Conservation (phyloP, 1,284 basidiomycete genomes). For the Abortiporus biennis region DNA sequence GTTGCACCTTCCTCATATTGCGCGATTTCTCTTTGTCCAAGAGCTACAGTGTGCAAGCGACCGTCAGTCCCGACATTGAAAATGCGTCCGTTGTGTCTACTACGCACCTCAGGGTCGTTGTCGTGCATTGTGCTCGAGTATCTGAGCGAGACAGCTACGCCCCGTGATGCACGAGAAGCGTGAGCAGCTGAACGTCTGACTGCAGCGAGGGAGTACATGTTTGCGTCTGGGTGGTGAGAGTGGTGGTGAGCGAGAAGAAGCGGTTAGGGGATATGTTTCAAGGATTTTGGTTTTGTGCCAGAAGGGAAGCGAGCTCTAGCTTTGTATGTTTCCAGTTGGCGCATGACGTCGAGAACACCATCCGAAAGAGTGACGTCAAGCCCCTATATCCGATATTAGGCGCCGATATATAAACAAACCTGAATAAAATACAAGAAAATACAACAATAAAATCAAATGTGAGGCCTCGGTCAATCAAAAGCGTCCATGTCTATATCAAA, state of each 20-base stretch:
- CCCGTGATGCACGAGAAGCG: conserved; percentile 8
- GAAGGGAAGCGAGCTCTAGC: not conserved
- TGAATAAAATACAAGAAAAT: too few species aligned
- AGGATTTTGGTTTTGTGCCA: not conserved
- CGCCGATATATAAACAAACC: too few species aligned
- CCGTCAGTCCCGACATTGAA: too few species aligned
- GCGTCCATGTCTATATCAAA: conserved; percentile 59
- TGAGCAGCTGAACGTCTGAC: conserved; percentile 12
- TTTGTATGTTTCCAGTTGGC: not conserved
- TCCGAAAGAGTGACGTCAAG: too few species aligned
- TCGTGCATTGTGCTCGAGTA: conserved; percentile 53
- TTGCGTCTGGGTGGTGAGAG: conserved; percentile 1
- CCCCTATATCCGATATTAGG: too few species aligned
- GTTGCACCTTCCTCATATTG: conserved; percentile 42
- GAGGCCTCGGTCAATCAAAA: too few species aligned
- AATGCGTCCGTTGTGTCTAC: too few species aligned
- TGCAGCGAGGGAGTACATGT: conserved; percentile 13
- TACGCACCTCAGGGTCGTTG: conserved; percentile 50
- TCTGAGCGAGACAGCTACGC: conserved; percentile 11
- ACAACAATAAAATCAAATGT: too few species aligned
- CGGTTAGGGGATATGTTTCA: not conserved
- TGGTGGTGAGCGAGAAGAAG: not conserved
- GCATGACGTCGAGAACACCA: not conserved
- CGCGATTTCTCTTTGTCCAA: conserved; percentile 53
- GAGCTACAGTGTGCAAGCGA: too few species aligned